Percentiles rank a stretch among this genome's conserved stretches.
phyloP scores from a whole-genome alignment of 306 rosid species.

The Rosa chinensis region DNA sequence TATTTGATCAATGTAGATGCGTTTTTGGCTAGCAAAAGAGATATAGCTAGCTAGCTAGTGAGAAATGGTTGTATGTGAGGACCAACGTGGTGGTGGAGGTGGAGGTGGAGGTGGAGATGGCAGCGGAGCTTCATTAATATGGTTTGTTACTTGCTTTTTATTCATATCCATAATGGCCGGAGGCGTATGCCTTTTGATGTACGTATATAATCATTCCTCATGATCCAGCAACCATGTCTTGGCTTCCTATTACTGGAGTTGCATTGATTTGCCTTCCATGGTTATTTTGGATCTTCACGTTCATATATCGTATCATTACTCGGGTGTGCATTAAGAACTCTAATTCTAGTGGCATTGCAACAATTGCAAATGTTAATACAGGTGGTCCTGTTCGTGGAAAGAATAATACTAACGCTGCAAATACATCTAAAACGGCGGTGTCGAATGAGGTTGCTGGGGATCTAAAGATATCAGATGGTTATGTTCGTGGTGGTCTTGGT shows the following conservation, averaged over 20 bases:
- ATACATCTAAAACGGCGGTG: background rate
- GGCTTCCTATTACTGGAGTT: slow-evolving; percentile 61
- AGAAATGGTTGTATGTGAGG: slow-evolving; percentile 32
- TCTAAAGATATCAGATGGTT: no score
- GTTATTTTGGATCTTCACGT: slow-evolving; percentile 72
- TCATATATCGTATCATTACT: slow-evolving; percentile 55
- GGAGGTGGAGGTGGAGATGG: slow-evolving; percentile 30
- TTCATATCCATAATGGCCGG: slow-evolving; percentile 47
- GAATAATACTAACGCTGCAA: background rate
- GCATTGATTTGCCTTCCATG: slow-evolving; percentile 73
- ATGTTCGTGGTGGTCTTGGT: no score
- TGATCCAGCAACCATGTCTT: slow-evolving; percentile 31
- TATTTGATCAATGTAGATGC: background rate
- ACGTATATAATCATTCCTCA: slow-evolving; percentile 52
- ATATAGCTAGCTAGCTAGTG: background rate
- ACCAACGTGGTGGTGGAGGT: slow-evolving; percentile 38
- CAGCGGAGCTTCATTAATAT: slow-evolving; percentile 61
- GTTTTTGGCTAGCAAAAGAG: background rate
- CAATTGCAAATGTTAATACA: background rate
- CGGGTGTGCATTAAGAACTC: slow-evolving; percentile 15
- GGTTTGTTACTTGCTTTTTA: slow-evolving; percentile 44
- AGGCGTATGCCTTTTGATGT: slow-evolving; percentile 59
- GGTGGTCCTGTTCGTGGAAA: background rate
- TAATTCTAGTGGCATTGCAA: slow-evolving; percentile 21
- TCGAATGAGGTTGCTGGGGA: background rate